A percentile compares a stretch with the other conserved stretches of the same genome.
These are phyloP conservation scores for Komagataella populi DNA, from an alignment of 805 yeast species.

Conservation along the genomic window DNA sequence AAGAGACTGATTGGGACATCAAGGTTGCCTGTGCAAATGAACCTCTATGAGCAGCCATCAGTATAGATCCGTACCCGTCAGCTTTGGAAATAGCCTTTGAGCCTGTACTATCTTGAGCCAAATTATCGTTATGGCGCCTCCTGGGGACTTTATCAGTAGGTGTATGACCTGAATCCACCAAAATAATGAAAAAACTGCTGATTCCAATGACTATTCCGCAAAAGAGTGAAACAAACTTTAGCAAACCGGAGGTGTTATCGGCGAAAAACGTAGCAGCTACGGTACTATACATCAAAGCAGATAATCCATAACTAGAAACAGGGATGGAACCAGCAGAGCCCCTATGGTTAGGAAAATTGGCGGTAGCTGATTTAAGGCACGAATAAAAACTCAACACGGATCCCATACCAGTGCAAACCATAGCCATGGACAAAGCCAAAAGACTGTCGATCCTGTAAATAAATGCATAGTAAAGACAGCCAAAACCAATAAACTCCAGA, in stretches of 20 bases:
- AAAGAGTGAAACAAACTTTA: constrained; percentile 38
- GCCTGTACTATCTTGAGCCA: not conserved
- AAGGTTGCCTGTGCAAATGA: constrained; percentile 16
- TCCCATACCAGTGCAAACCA: constrained; percentile 49
- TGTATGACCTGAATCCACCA: not conserved
- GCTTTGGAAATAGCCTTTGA: not conserved
- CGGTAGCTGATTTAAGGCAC: constrained; percentile 39
- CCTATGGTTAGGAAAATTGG: constrained; percentile 58
- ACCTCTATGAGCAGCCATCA: constrained; percentile 19
- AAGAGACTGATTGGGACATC: constrained; percentile 13
- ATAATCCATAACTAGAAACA: constrained; percentile 55
- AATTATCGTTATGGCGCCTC: not conserved
- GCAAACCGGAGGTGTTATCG: constrained; percentile 38
- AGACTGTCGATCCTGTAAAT: constrained; percentile 23
- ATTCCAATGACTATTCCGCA: constrained; percentile 32
- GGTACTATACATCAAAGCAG: constrained; percentile 52
- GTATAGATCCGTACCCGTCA: constrained; percentile 3
- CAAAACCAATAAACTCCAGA: constrained; percentile 41
- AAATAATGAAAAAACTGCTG: constrained; percentile 29
- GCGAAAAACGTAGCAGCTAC: constrained; percentile 39
- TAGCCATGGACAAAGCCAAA: constrained; percentile 28
- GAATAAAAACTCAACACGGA: constrained; percentile 48
- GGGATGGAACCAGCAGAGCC: constrained; percentile 63
- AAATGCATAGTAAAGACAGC: constrained; percentile 33
- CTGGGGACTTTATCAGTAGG: not conserved